Evolutionary conservation across 2,329 filamentous ascomycete genomes (phyloP).

Genomic region (Teratosphaeria viscida): DNA sequence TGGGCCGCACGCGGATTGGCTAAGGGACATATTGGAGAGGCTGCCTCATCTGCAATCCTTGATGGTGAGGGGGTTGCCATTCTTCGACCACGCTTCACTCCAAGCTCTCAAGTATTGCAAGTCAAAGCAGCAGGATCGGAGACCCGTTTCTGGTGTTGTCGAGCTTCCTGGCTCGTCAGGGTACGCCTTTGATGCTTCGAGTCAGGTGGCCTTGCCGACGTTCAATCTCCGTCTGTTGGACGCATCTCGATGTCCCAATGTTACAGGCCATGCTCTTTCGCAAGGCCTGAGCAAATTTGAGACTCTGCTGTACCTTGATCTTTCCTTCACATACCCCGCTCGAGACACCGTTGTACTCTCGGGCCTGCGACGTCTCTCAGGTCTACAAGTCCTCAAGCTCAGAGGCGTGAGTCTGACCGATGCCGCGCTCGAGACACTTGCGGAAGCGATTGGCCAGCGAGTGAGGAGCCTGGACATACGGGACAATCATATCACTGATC

Average conservation of each 20-base stretch:
- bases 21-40: conserved; percentile 47
- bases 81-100: conserved; percentile 51
- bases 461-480: conserved; percentile 48
- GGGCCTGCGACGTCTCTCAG: conserved; percentile 35
- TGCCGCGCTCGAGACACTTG: conserved; percentile 41
- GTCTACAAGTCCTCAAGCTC: conserved; percentile 48
- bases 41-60: conserved; percentile 50
- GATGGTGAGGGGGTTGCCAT: conserved; percentile 48
- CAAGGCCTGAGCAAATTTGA: conserved; percentile 44
- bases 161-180: conserved; percentile 25
- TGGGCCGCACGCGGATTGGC: conserved; percentile 48
- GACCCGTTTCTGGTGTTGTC: conserved; percentile 10
- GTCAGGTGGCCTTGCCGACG: conserved; percentile 9
- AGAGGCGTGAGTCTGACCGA: conserved; percentile 45
- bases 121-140: conserved; percentile 14
- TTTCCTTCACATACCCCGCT: conserved; percentile 37
- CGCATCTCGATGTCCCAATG: conserved; percentile 47
- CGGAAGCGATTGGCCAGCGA: conserved; percentile 40
- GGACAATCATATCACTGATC: conserved; percentile 48
- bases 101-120: conserved; percentile 33
- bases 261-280: conserved; percentile 45
- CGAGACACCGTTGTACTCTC: conserved; percentile 33
- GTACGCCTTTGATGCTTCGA: conserved; percentile 10
- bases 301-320: conserved; percentile 46
- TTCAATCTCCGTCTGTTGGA: conserved; percentile 46